phyloP scores from a whole-genome alignment of 441 rosid species.

The Erodium texanum region DNA sequence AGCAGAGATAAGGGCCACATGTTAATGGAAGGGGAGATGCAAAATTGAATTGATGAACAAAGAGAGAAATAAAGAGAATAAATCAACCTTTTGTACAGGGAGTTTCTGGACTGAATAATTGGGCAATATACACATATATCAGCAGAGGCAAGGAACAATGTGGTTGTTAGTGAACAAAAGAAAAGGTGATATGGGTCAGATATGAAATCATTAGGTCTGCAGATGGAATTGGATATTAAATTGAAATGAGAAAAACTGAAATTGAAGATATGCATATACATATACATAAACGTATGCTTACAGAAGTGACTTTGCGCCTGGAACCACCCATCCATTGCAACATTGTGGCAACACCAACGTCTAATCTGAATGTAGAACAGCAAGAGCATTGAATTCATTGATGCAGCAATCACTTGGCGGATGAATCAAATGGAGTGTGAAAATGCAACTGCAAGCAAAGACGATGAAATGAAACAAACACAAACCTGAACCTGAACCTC shows the following conservation, averaged over 20 bases:
- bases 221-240: neutral
- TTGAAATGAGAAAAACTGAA: neutral
- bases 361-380: neutral
- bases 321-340: conserved; percentile 96
- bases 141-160: neutral
- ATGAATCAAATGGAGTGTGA: neutral
- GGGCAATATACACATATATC: neutral
- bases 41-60: neutral
- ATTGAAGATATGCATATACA: too few species aligned
- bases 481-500: neutral
- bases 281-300: too few species aligned
- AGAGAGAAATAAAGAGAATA: neutral
- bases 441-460: neutral
- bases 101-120: conserved; percentile 46
- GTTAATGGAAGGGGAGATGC: neutral
- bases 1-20: too few species aligned
- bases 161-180: conserved; percentile 8
- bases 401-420: neutral
- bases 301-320: conserved; percentile 67
- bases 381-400: neutral
- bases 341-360: conserved; percentile 27
- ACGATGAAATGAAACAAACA: neutral
- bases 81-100: conserved; percentile 46
- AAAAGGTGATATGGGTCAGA: conserved; percentile 16
- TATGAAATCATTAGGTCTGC: neutral